Evolutionary conservation across 495 filamentous ascomycete species (phyloP), one percentile per base, ranked within the genome.

Genomic region (Penicillium alfredii): DNA sequence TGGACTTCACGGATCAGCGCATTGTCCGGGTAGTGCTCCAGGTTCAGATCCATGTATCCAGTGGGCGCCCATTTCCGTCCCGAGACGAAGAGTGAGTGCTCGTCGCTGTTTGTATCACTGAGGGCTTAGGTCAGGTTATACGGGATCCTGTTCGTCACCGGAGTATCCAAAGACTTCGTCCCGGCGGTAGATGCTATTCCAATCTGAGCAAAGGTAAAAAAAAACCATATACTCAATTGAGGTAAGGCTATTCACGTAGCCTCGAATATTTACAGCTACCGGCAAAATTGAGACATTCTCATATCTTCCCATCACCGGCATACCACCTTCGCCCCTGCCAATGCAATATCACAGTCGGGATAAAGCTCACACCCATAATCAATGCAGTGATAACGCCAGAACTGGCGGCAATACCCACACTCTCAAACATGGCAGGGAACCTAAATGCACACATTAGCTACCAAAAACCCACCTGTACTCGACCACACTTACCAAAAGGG

Each of bases 341-440:
- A 11, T 69, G 66, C 51, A 71, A 17, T 14, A 54, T 33, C 0
- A 58, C 35, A 9, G 63, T 71, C 4, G 71, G 71, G 4, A 69
- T 23, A 23, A 75, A 60, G 33, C 68, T 66, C 10, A 54, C 53
- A 8, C 44, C 70, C 40, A 72, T 50, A 2, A 75, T 51, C 38
- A 74, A 38, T 0, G 59, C 69, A 4, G 50, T 36, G 0, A 59
- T 50, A 6, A 74, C 45, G 0, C 64, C 72, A 12, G 67, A 62
- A 35, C 69, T 72, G 6, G 47, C 51, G 12, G 57, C 58, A 16
- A 73, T 38, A 4, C 71, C 70, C 8, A 74, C 60, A 30, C 54
- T 65, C 2, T 66, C 55, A 33, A 74, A 71, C 70, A 76, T 71
- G 12, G 45, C 33, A 10, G 71, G 55, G 39, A 75, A 72, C 69